These are phyloP conservation scores for Paecilomyces variotii DNA, from an alignment of 2,329 filamentous ascomycete species.

Conservation along the genomic window DNA sequence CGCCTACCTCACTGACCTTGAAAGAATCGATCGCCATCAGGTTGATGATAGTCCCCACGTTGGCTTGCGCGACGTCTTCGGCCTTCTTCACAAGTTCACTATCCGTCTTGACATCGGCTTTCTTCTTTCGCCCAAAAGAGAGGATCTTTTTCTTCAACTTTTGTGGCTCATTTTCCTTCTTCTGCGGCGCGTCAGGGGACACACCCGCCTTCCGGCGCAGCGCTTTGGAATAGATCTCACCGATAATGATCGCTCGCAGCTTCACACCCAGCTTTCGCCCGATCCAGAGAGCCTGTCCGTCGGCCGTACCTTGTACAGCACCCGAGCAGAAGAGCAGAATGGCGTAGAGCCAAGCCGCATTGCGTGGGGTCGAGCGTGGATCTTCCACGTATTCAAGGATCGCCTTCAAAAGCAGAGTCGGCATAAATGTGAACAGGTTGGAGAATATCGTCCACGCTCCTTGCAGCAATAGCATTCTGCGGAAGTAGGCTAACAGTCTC, in stretches of 20 bases:
- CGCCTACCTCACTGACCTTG: slow-evolving; percentile 91
- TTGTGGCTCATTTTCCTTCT: slow-evolving; percentile 41
- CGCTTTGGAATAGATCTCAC: slow-evolving; percentile 95
- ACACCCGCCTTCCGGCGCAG: slow-evolving; percentile 82
- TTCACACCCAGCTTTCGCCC: slow-evolving; percentile 91
- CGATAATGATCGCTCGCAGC: slow-evolving; percentile 87
- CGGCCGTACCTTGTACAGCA: slow-evolving; percentile 69
- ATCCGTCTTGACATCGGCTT: slow-evolving; percentile 16
- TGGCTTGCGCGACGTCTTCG: slow-evolving; percentile 65
- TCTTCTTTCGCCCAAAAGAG: slow-evolving; percentile 50
- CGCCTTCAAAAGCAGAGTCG: slow-evolving; percentile 80
- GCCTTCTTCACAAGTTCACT: slow-evolving; percentile 11
- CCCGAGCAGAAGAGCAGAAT: slow-evolving; percentile 81
- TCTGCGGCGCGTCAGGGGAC: slow-evolving; percentile 64
- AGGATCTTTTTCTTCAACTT: slow-evolving; percentile 41
- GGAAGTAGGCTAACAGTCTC: slow-evolving; percentile 81
- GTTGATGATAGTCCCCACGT: slow-evolving; percentile 97
- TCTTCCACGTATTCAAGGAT: slow-evolving; percentile 93
- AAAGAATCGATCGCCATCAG: slow-evolving; percentile 99
- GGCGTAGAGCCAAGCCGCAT: slow-evolving; percentile 93
- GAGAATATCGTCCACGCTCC: slow-evolving; percentile 71
- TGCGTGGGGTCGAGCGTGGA: slow-evolving; percentile 64
- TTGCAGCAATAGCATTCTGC: slow-evolving; percentile 64
- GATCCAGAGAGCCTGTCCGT: slow-evolving; percentile 84
- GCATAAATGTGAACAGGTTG: slow-evolving; percentile 80